These are phyloP conservation scores for Phytopythium oedochilum DNA, from an alignment of 352 stramenopile genomes.

Conservation along the genomic window DNA sequence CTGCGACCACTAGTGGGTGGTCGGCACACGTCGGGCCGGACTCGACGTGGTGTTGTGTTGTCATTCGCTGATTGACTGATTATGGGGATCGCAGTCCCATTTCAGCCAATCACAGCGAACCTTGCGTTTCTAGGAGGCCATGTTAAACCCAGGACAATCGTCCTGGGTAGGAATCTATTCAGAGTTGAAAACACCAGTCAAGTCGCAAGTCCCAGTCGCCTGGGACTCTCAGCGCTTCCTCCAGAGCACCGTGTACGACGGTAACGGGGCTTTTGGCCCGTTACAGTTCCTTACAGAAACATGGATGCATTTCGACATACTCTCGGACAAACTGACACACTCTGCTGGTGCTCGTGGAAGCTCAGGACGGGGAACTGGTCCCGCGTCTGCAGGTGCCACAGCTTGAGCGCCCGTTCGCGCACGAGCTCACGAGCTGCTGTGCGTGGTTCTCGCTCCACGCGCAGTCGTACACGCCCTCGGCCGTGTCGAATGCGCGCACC, in stretches of 20 bases:
- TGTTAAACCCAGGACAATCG: too few relatives aligned
- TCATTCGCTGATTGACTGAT: background rate
- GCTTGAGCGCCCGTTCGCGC: conserved; percentile 86
- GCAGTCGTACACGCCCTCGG: conserved; percentile 88
- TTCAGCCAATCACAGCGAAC: background rate
- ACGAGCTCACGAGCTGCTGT: conserved; percentile 85
- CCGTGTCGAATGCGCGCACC: conserved; percentile 86
- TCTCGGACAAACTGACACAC: too few relatives aligned
- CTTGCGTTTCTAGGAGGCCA: too few relatives aligned
- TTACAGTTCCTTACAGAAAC: too few relatives aligned
- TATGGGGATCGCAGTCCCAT: background rate
- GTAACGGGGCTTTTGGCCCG: too few relatives aligned
- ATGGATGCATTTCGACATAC: too few relatives aligned
- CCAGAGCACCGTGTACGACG: too few relatives aligned
- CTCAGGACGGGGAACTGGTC: conserved; percentile 87
- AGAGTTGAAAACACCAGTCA: too few relatives aligned
- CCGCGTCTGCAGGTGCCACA: conserved; percentile 86
- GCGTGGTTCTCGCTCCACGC: conserved; percentile 87
- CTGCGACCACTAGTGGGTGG: too few relatives aligned
- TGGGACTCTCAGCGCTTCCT: too few relatives aligned
- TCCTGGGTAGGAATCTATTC: too few relatives aligned
- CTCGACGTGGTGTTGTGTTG: background rate
- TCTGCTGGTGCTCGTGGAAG: conserved; percentile 84
- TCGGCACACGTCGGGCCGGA: background rate
- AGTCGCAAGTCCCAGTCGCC: too few relatives aligned